These are phyloP conservation scores for Phytophthora pinifolia DNA, from an alignment of 352 stramenopile genomes.

Conservation along the genomic window DNA sequence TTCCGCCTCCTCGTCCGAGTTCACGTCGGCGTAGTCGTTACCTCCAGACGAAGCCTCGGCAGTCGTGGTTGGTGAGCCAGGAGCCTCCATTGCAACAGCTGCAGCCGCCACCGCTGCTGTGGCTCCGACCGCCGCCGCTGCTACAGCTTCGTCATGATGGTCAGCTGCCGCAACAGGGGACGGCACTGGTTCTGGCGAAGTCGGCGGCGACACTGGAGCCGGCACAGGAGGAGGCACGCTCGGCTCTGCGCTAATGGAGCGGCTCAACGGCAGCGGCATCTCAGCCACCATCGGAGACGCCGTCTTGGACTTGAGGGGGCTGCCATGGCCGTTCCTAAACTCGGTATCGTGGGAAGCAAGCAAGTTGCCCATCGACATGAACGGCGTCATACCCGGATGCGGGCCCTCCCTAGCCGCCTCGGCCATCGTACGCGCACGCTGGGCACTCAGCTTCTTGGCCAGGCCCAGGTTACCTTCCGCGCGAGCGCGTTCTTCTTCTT, in stretches of 20 bases:
- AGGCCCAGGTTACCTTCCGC: conserved; percentile 73
- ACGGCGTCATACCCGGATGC: conserved; percentile 37
- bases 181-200: conserved; percentile 22
- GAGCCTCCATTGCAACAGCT: conserved; percentile 15
- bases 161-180: conserved; percentile 22
- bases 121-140: conserved; percentile 14
- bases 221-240: conserved; percentile 26
- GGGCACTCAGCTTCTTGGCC: conserved; percentile 78
- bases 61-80: conserved; percentile 34
- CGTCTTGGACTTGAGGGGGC: conserved; percentile 19
- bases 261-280: conserved; percentile 34
- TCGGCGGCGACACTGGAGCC: conserved; percentile 15
- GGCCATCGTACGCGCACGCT: conserved; percentile 72
- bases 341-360: conserved; percentile 19
- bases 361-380: conserved; percentile 49
- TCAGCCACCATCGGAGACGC: conserved; percentile 17
- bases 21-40: conserved; percentile 82
- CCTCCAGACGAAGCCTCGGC: conserved; percentile 36
- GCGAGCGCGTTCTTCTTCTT: conserved; percentile 79
- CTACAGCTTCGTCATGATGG: conserved; percentile 15
- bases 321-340: conserved; percentile 31
- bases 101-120: conserved; percentile 5
- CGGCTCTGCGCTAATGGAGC: conserved; percentile 40
- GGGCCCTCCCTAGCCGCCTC: conserved; percentile 45
- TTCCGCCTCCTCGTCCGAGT: conserved; percentile 79